Percentiles rank a stretch among this genome's conserved stretches.
phyloP scores from a whole-genome alignment of 495 filamentous ascomycete genomes.

The Podospora appendiculata region DNA sequence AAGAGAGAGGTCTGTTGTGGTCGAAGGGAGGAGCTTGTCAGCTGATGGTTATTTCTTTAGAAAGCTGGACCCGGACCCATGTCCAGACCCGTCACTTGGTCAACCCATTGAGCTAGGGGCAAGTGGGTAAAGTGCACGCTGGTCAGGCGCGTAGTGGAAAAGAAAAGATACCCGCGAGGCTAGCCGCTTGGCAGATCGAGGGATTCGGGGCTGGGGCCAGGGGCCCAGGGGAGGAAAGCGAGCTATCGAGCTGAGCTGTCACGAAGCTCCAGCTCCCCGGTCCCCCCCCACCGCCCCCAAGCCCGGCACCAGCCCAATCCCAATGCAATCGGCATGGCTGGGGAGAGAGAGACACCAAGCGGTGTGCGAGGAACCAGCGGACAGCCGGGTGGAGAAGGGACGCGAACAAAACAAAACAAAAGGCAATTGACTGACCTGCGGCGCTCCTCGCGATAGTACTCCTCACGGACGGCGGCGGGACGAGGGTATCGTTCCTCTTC shows the following conservation, averaged over 20 bases:
- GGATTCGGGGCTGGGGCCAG: too few relatives aligned
- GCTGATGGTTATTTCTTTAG: background rate
- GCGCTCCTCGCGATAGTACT: slow-evolving; percentile 49
- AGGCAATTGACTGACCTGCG: slow-evolving; percentile 25
- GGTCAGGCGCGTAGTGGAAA: slow-evolving; percentile 1
- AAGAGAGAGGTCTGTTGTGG: slow-evolving; percentile 39
- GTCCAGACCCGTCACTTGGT: slow-evolving; percentile 17
- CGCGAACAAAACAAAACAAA: background rate
- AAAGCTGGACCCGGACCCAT: background rate
- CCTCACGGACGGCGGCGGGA: slow-evolving; percentile 43
- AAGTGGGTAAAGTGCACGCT: background rate
- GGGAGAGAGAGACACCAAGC: too few relatives aligned
- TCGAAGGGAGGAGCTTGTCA: background rate
- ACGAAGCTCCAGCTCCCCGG: background rate
- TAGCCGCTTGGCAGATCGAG: too few relatives aligned
- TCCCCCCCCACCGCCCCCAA: too few relatives aligned
- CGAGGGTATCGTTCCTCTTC: slow-evolving; percentile 60
- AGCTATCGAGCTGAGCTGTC: background rate
- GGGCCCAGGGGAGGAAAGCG: too few relatives aligned
- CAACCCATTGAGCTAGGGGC: slow-evolving; percentile 12
- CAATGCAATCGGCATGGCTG: background rate
- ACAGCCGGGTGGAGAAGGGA: background rate
- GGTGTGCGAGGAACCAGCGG: background rate
- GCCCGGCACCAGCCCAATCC: too few relatives aligned
- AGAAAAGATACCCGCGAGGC: background rate